A percentile compares a stretch with the other conserved stretches of the same genome.
These are phyloP conservation scores for Croton setiger DNA, from an alignment of 441 rosid genomes.

Conservation along the genomic window DNA sequence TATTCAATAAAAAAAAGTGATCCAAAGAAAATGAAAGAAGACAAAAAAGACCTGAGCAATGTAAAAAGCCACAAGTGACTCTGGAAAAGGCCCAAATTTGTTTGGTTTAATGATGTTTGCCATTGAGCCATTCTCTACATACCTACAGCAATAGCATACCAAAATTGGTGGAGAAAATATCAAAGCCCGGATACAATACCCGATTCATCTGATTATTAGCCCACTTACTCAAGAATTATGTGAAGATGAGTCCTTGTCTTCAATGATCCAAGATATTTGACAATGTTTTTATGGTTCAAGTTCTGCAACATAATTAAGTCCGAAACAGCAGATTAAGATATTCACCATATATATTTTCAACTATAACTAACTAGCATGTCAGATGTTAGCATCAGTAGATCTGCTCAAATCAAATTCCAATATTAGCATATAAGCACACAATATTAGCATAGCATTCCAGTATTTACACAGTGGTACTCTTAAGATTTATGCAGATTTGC, in stretches of 20 bases:
- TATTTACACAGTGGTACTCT: not conserved
- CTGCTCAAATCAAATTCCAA: conserved; percentile 9
- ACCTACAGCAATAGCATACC: conserved; percentile 47
- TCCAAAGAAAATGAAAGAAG: conserved; percentile 21
- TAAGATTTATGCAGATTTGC: not conserved
- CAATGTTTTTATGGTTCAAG: conserved; percentile 97
- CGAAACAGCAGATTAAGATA: conserved; percentile 16
- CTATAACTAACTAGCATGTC: conserved; percentile 1
- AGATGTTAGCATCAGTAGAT: not conserved
- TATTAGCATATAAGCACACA: not conserved
- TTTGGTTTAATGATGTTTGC: conserved; percentile 99
- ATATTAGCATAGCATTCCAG: not conserved
- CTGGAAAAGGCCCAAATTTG: conserved; percentile 99
- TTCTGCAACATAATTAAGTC: conserved; percentile 49
- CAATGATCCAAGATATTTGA: conserved; percentile 92
- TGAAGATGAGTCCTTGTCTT: conserved; percentile 97
- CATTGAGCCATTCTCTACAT: conserved; percentile 99
- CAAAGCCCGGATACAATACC: conserved; percentile 13
- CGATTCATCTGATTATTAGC: conserved; percentile 13
- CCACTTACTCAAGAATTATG: conserved; percentile 93
- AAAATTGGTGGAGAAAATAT: conserved; percentile 13
- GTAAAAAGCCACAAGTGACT: conserved; percentile 93
- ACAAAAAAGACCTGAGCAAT: conserved; percentile 80
- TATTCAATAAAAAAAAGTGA: conserved; percentile 20
- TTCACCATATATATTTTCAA: conserved; percentile 13